Evolutionary conservation across 2,329 filamentous ascomycete species (phyloP), one percentile per base, ranked within the genome.

Genomic region (Diatrype stigma): DNA sequence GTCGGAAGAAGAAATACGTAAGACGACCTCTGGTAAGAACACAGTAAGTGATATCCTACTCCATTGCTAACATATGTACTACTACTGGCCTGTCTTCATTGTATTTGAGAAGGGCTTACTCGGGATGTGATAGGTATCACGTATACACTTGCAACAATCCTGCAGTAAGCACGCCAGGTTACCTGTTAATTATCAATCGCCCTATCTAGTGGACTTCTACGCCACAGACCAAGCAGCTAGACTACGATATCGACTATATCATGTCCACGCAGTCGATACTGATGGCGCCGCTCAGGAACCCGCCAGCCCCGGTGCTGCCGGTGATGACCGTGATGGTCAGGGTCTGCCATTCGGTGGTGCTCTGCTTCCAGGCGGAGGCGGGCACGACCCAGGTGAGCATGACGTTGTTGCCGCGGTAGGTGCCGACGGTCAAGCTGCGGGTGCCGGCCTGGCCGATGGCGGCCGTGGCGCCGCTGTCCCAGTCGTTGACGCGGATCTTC

Each of bases 401-500:
- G 17, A 51, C 61, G 22, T 64, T 67, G 49, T 65, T 67, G 1
- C 60, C 65, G 6, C 64, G 58, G 40, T 67, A 67, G 0, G 66
- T 67, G n/a, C 64, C 65, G 5, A 65, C 61, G 1, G 66, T 67
- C n/a, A 67, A 49, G 49, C 63, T 65, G 28, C 66, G 57, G 0
- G 65, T 68, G 46, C 60, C 57, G 2, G 56, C 63, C 47, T 68
- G 64, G 12, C 40, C 59, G 2, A 63, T 67, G 4, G 63, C 63
- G 2, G 56, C 50, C 6, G 64, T 61, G 0, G 42, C 2, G 51
- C 26, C n/a, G 60, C 62, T 6, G 57, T 30, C 52, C 66, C 62
- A 68, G 37, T 50, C 50, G 48, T 68, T 68, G 30, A 67, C 63
- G 8, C 49, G 56, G 38, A 67, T 65, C 32, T 60, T 60, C 0